Percentiles rank a stretch among this genome's conserved stretches.
Evolutionary conservation across 2,329 filamentous ascomycete species (phyloP).

Genomic region (Purpureocillium takamizusanense): DNA sequence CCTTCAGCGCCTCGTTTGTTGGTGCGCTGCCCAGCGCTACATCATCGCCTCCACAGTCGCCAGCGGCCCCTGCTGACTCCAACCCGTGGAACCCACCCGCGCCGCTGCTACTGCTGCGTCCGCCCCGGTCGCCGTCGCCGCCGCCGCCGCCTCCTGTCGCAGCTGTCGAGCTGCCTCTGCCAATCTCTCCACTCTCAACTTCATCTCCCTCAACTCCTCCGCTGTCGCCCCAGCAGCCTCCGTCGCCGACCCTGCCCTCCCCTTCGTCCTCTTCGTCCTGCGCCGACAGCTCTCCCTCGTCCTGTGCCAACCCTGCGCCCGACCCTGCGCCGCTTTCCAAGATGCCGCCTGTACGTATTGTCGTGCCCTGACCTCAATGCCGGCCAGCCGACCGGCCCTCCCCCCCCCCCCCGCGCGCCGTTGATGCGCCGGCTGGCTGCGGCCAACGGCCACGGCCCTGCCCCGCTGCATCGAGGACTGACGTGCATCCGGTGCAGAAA

Average conservation of each 20-base stretch:
- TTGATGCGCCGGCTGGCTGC: conserved; percentile 6
- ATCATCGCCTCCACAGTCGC: conserved; percentile 22
- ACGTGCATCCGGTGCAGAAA: conserved; percentile 14
- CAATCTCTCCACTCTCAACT: conserved; percentile 31
- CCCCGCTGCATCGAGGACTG: conserved; percentile 6
- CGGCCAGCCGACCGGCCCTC: conserved; percentile 4
- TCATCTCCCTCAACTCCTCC: conserved; percentile 21
- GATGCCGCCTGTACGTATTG: conserved; percentile 47
- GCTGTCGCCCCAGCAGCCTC: conserved; percentile 18
- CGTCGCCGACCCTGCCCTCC: conserved; percentile 16
- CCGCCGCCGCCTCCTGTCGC: conserved; percentile 7
- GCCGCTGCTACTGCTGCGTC: conserved; percentile 6
- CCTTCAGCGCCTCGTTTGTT: not conserved
- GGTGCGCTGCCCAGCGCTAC: conserved; percentile 8
- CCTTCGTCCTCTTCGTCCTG: conserved; percentile 11
- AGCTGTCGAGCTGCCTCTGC: conserved; percentile 27
- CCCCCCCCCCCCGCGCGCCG: conserved; percentile 1
- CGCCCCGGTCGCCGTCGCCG: no score
- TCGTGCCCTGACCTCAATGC: conserved; percentile 7
- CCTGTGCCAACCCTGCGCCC: no score
- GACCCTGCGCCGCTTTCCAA: conserved; percentile 22
- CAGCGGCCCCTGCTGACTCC: conserved; percentile 2
- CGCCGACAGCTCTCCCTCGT: conserved; percentile 16
- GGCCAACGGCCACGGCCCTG: conserved; percentile 6
- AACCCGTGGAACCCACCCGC: conserved; percentile 13